phyloP scores from a whole-genome alignment of 495 filamentous ascomycete genomes.

The Melanomma pulvis-pyrius region DNA sequence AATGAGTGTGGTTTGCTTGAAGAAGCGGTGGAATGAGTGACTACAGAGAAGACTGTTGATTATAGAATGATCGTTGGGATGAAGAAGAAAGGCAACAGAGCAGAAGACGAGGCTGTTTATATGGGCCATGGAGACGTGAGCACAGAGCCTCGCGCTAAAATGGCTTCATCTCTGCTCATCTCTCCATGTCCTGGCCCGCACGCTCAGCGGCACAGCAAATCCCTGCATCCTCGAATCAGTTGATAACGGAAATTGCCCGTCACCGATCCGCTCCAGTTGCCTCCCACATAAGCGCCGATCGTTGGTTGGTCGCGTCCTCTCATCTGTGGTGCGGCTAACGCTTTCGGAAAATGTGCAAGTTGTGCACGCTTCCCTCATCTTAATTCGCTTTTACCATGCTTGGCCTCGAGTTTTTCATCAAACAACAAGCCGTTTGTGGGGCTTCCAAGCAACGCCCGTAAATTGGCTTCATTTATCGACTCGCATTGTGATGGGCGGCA shows the following conservation, averaged over 20 bases:
- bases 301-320: background rate
- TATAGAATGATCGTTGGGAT: slow-evolving; percentile 22
- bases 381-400: background rate
- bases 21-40: slow-evolving; percentile 21
- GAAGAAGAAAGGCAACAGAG: slow-evolving; percentile 5
- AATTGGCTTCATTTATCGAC: background rate
- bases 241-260: slow-evolving; percentile 15
- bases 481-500: background rate
- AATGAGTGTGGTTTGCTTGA: slow-evolving; percentile 21
- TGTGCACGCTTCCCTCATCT: background rate
- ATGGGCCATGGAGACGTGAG: background rate
- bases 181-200: background rate
- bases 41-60: slow-evolving; percentile 31
- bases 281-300: background rate
- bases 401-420: background rate
- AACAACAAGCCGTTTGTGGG: background rate
- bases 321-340: background rate
- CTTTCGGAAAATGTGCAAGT: background rate
- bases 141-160: slow-evolving; percentile 5
- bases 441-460: background rate
- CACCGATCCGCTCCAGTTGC: background rate
- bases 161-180: background rate
- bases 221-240: slow-evolving; percentile 4
- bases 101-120: slow-evolving; percentile 22
- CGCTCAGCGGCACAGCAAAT: background rate